phyloP scores from a whole-genome alignment of 768 basidiomycete species.

The Mycena albidolilacea region DNA sequence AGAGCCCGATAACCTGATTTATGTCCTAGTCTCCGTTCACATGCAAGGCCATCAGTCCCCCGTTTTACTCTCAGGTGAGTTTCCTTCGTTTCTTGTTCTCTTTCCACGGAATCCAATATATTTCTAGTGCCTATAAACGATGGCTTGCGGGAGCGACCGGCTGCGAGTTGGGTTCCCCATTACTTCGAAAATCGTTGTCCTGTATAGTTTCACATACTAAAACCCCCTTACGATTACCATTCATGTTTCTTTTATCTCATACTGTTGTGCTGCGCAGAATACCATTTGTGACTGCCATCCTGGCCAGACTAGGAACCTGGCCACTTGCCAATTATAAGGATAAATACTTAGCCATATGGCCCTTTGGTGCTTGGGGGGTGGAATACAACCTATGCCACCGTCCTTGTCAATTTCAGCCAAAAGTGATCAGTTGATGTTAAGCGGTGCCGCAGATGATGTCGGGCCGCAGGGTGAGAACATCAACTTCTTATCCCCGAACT shows the following conservation, averaged over 20 bases:
- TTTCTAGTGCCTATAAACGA: constrained; percentile 2
- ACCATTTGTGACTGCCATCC: no score
- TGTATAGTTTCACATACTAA: constrained; percentile 3
- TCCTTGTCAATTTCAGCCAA: no score
- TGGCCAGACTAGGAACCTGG: no score
- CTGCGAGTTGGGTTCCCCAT: not conserved
- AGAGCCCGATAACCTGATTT: not conserved
- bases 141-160: not conserved
- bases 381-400: no score
- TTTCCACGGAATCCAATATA: not conserved
- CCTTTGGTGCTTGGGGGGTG: no score
- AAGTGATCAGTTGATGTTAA: no score
- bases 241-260: not conserved
- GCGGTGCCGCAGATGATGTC: no score
- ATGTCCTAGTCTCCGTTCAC: constrained; percentile 5
- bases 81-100: constrained; percentile 5
- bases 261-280: not conserved
- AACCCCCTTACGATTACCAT: not conserved
- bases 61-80: constrained; percentile 9
- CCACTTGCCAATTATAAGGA: no score
- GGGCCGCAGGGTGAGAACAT: no score
- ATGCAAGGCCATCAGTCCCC: constrained; percentile 3
- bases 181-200: not conserved
- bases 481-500: no score
- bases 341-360: no score